Base-by-base conservation (phyloP, 805 yeast species). In the Sugiyamaella mastotermitis region DNA sequence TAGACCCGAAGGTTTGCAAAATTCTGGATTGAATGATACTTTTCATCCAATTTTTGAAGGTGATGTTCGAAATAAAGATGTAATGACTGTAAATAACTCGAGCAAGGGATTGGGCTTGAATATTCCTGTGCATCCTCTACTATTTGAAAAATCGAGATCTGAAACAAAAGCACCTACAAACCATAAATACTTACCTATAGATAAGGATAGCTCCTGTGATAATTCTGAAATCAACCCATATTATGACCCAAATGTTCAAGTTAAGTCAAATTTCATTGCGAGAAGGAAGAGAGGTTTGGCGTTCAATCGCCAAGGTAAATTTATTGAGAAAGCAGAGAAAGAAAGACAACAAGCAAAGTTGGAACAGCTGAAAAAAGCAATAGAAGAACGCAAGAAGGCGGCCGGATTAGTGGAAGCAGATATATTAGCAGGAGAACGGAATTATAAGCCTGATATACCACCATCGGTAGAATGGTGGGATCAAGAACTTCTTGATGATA, bases 391-490 rank as follows among this genome's bases (percentile, higher is more conserved):
- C 13, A 47, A 52, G 13, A 35, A 22, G 13, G 37, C 62, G 27
- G 53, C 57, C 6, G 60, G 66, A 25, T 76, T 76, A 0, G 50
- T 71, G 5, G 58, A 68, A 5, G 76, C 88, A 0, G 77, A 81
- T 46, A 55, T 62, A 13, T 49, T 53, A 1, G 41, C 69, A 1
- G 80, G 79, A 3, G 95, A 85, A 51, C 71, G 74, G 14, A 55
- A 62, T 6, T 82, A 69, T 51, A 57, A 62, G 37, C 62, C 63
- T 0, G 55, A 52, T 0, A 52, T 43, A 14, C 87, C 88, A 1
- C 94, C 95, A 0, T 44, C 41, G 2, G 59, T 78, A 1, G 96
- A 87, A 57, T 86, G 96, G 95, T 90, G 97, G 97, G 96, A 90
- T 60, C 56, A 60, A 38, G 75, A 75, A 2, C 72, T 75, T 33